Conservation (phyloP, 371 early-diverging fungal genomes). For the Coemansia sp. region DNA sequence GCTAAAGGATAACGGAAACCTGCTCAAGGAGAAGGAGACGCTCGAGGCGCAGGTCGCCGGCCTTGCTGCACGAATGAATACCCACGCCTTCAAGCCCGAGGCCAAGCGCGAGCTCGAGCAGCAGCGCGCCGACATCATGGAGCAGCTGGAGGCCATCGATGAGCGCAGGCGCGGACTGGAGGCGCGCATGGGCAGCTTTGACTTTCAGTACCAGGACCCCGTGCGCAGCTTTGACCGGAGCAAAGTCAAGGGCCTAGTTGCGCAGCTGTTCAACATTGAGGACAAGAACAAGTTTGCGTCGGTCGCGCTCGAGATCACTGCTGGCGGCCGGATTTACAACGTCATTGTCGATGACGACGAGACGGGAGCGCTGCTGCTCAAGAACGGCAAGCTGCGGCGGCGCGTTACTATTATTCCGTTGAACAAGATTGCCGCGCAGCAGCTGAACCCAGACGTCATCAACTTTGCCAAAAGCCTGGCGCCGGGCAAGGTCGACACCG, state of each 20-base stretch:
- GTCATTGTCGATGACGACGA: constrained; percentile 95
- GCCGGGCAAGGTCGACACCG: constrained; percentile 82
- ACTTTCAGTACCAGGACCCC: constrained; percentile 72
- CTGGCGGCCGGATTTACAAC: constrained; percentile 90
- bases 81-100: constrained; percentile 34
- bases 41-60: constrained; percentile 32
- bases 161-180: constrained; percentile 46
- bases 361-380: constrained; percentile 81
- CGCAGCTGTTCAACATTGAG: constrained; percentile 76
- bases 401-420: constrained; percentile 98
- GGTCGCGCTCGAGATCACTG: constrained; percentile 89
- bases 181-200: constrained; percentile 56
- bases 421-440: constrained; percentile 84
- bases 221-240: constrained; percentile 83
- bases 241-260: constrained; percentile 90
- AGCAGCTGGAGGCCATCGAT: constrained; percentile 41
- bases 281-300: constrained; percentile 62
- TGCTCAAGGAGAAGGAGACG: constrained; percentile 33
- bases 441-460: constrained; percentile 63
- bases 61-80: constrained; percentile 18
- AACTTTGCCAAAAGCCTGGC: constrained; percentile 68
- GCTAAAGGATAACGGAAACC: constrained; percentile 22
- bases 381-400: constrained; percentile 73
- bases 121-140: constrained; percentile 36
- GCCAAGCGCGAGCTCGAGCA: constrained; percentile 35